Percentiles rank a stretch among this genome's conserved stretches.
phyloP scores from a whole-genome alignment of 257 asterid genomes.

The Voacanga thouarsii region DNA sequence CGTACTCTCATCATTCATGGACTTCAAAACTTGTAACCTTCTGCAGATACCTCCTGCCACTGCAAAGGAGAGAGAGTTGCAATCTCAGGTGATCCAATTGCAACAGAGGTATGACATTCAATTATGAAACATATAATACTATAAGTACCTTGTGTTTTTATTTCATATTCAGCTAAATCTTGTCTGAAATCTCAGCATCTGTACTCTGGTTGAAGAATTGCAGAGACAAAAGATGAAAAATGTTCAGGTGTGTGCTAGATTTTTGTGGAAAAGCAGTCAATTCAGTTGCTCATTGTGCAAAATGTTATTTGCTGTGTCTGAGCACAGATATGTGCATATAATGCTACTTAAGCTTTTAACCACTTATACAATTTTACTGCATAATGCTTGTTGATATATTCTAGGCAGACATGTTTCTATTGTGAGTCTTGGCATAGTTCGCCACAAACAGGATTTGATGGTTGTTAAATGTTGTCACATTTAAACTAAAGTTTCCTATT shows the following conservation, averaged over 20 bases:
- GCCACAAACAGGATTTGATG: not conserved
- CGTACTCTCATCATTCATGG: slow-evolving; percentile 5
- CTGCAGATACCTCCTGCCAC: slow-evolving; percentile 43
- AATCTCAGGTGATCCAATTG: slow-evolving; percentile 73
- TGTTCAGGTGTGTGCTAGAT: slow-evolving; percentile 50
- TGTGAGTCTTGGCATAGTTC: not conserved
- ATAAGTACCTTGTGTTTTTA: slow-evolving; percentile 4
- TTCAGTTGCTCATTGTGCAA: not conserved
- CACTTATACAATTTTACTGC: not conserved
- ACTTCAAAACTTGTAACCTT: slow-evolving; percentile 3
- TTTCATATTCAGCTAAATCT: slow-evolving; percentile 20
- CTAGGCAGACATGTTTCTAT: not conserved
- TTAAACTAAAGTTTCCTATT: not conserved
- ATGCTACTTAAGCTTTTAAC: not conserved
- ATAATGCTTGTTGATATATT: not conserved
- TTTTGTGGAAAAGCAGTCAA: not conserved
- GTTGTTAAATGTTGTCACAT: not conserved
- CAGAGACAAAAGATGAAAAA: slow-evolving; percentile 73
- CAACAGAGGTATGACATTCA: slow-evolving; percentile 65
- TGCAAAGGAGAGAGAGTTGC: slow-evolving; percentile 68
- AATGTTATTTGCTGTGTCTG: not conserved
- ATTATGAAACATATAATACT: not conserved
- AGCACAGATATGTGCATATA: not conserved
- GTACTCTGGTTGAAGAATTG: slow-evolving; percentile 79
- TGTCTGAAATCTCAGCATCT: slow-evolving; percentile 52